Evolutionary conservation across 2,329 filamentous ascomycete genomes (phyloP), one percentile per base, ranked within the genome.

Genomic region (Penicillium sp.): DNA sequence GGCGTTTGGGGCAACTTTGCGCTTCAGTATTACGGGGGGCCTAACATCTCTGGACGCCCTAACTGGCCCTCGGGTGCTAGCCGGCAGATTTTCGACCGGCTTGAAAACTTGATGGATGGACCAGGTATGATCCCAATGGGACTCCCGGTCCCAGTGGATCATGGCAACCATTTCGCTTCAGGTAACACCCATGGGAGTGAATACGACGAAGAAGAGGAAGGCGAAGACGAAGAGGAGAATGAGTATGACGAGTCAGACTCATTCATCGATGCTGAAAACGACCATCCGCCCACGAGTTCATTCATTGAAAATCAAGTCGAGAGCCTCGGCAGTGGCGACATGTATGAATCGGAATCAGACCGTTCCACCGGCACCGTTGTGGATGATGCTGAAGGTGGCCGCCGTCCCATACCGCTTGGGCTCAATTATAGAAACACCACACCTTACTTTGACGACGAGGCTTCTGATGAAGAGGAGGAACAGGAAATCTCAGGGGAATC

Each of bases 351-450:
- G 17, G 66, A 68, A 25, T 74, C 73, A 8, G 72, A 72, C 57
- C 68, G 58, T 58, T 73, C 69, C 27, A 75, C 73, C 4, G 67
- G 74, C 17, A 75, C 73, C 4, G 67, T 75, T 25, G 68, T 74
- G 21, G 72, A 66, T 33, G 62, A 57, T 49, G 43, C 58, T 37
- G 61, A 57, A 4, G 46, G 41, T 27, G 54, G 29, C 31, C 54
- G 40, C n/a, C 51, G 50, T 25, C 33, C 50, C 7, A 51, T 47
- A 21, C 54, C 59, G 8, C 29, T 35, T 59, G 46, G 19, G 27
- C 21, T 57, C 50, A 4, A 62, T 59, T 17, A 62, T 47, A 37
- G 49, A 46, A 40, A 54, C 49, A 35, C 33, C 19, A 58, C 33
- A 54, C 56, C 33, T n/a, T 51, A 41, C 27, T 21, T 38, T 38